A percentile compares a stretch with the other conserved stretches of the same genome.
These are phyloP conservation scores for Trichomonascaceae sp. DNA, from an alignment of 1,139 yeast species.

Conservation along the genomic window DNA sequence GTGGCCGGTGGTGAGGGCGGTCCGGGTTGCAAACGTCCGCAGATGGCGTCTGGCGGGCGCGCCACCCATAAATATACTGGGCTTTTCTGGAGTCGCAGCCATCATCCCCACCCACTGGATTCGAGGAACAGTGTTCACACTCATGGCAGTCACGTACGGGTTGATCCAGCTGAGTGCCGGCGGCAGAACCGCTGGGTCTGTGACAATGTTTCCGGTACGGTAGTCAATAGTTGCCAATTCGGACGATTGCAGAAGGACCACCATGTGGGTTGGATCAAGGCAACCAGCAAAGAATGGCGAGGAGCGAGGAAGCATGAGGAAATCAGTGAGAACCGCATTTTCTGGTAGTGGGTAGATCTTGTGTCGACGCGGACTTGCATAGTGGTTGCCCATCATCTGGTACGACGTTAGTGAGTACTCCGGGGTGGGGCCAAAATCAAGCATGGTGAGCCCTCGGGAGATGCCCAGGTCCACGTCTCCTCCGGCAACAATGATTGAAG, in stretches of 20 bases:
- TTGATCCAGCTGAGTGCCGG: conserved; percentile 67
- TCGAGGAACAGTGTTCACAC: conserved; percentile 44
- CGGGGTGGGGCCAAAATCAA: conserved; percentile 76
- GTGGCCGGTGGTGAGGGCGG: conserved; percentile 71
- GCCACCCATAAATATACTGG: conserved; percentile 54
- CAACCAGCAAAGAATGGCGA: conserved; percentile 35
- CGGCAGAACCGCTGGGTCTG: conserved; percentile 56
- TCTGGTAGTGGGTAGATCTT: conserved; percentile 39
- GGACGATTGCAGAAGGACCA: conserved; percentile 49
- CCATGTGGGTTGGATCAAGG: conserved; percentile 36
- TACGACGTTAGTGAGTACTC: conserved; percentile 70
- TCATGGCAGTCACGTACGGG: conserved; percentile 51
- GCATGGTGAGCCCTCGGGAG: conserved; percentile 41
- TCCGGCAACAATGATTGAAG: conserved; percentile 61
- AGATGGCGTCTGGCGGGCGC: conserved; percentile 44
- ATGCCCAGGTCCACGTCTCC: conserved; percentile 42
- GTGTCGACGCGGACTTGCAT: conserved; percentile 50
- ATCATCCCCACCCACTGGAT: conserved; percentile 70
- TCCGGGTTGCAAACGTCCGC: conserved; percentile 47
- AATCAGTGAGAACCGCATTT: conserved; percentile 30
- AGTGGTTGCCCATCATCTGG: conserved; percentile 68
- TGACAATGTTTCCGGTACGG: conserved; percentile 42
- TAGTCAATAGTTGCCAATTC: conserved; percentile 38
- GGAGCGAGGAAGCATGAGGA: conserved; percentile 37
- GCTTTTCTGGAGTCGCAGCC: conserved; percentile 28